Conservation (phyloP, 805 yeast genomes). For the Metschnikowia aberdeeniae region DNA sequence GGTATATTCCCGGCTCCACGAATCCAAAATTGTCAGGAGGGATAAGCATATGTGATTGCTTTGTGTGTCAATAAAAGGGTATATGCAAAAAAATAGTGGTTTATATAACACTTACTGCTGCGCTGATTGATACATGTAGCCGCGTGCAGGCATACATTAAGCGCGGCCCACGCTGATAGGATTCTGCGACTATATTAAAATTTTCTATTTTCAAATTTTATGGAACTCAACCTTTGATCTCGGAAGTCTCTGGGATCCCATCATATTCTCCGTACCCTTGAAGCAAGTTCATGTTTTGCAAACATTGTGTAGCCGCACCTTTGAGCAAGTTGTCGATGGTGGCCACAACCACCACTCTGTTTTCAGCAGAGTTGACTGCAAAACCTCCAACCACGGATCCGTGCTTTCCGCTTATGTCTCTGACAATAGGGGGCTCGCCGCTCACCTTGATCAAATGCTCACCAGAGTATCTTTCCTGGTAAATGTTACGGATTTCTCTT, state of each 20-base stretch:
- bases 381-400: conserved; percentile 96
- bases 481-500: conserved; percentile 78
- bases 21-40: conserved; percentile 92
- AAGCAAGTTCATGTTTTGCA: conserved; percentile 91
- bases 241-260: conserved; percentile 69
- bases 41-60: conserved; percentile 54
- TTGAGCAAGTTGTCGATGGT: conserved; percentile 93
- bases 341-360: conserved; percentile 91
- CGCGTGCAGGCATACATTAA: too few species aligned
- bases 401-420: conserved; percentile 88
- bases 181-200: background rate
- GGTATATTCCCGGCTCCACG: conserved; percentile 79
- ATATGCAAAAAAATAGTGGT: background rate
- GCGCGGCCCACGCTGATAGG: too few species aligned
- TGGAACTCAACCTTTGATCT: conserved; percentile 8
- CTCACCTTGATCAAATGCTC: conserved; percentile 81
- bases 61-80: background rate
- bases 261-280: conserved; percentile 90
- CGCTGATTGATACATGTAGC: background rate
- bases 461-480: conserved; percentile 81
- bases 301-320: conserved; percentile 98
- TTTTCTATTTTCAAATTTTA: background rate
- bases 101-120: too few species aligned
- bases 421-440: conserved; percentile 92
- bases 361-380: conserved; percentile 82